These are phyloP conservation scores for Leishmania braziliensis DNA, from an alignment of 208 protist species.

Conservation along the genomic window DNA sequence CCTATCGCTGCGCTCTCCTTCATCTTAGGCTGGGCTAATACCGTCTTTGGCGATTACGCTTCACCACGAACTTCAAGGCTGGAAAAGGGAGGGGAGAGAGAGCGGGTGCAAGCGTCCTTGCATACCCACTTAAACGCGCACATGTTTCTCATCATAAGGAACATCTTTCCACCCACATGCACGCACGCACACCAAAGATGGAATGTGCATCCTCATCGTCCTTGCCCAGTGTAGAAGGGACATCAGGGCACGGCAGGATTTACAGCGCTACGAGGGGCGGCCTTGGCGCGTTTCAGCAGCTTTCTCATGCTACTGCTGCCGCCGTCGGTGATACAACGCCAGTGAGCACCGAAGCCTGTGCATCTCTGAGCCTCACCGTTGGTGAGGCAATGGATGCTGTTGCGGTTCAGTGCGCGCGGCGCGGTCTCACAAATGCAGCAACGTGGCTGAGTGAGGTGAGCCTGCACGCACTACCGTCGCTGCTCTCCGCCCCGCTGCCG, in stretches of 20 bases:
- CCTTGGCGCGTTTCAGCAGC: background rate
- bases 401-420: conserved; percentile 55
- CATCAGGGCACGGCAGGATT: background rate
- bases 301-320: background rate
- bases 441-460: conserved; percentile 74
- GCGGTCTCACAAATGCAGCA: conserved; percentile 56
- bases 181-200: background rate
- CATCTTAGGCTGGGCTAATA: background rate
- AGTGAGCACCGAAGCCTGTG: background rate
- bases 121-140: background rate
- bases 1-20: background rate
- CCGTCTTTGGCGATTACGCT: background rate
- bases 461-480: conserved; percentile 48
- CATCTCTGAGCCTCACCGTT: conserved; percentile 23
- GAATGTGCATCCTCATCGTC: background rate
- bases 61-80: background rate
- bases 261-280: background rate
- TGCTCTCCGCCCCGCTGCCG: conserved; percentile 10
- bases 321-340: background rate
- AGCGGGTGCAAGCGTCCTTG: background rate
- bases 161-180: background rate
- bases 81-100: background rate
- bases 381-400: conserved; percentile 61
- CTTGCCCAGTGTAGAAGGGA: background rate
- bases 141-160: background rate